These are phyloP conservation scores for Nepenthes gracilis DNA, from an alignment of 148 eudicot species.

Conservation along the genomic window DNA sequence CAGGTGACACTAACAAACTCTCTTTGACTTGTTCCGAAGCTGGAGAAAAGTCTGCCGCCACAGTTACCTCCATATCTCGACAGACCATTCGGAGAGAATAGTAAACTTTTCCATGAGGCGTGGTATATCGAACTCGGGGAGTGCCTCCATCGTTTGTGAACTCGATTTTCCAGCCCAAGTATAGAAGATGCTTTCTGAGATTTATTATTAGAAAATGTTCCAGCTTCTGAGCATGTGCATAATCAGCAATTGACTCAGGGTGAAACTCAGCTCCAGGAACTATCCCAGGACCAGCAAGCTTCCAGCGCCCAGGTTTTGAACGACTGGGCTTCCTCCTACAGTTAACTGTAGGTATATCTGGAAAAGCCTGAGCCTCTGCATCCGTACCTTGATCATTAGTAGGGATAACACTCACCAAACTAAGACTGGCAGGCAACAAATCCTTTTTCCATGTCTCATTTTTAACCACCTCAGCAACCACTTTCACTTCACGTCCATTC, in stretches of 20 bases:
- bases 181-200: constrained; percentile 42
- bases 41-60: constrained; percentile 6
- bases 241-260: constrained; percentile 34
- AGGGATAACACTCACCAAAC: background rate
- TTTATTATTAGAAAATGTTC: background rate
- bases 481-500: background rate
- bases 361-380: background rate
- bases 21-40: constrained; percentile 7
- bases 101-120: constrained; percentile 34
- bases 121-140: constrained; percentile 25
- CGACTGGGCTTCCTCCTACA: background rate
- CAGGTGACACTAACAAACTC: constrained; percentile 7
- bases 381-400: background rate
- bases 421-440: background rate
- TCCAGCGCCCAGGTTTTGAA: constrained; percentile 12
- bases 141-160: background rate
- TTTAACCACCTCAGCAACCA: constrained; percentile 4
- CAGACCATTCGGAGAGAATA: constrained; percentile 25
- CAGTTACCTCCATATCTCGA: constrained; percentile 1
- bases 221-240: constrained; percentile 6
- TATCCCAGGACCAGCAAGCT: constrained; percentile 17
- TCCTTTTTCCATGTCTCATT: background rate
- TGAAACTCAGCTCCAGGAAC: constrained; percentile 29
- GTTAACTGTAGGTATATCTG: too few relatives aligned
- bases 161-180: constrained; percentile 63